Evolutionary conservation across 345 rosid species (phyloP).

Genomic region (Corchorus capsularis): DNA sequence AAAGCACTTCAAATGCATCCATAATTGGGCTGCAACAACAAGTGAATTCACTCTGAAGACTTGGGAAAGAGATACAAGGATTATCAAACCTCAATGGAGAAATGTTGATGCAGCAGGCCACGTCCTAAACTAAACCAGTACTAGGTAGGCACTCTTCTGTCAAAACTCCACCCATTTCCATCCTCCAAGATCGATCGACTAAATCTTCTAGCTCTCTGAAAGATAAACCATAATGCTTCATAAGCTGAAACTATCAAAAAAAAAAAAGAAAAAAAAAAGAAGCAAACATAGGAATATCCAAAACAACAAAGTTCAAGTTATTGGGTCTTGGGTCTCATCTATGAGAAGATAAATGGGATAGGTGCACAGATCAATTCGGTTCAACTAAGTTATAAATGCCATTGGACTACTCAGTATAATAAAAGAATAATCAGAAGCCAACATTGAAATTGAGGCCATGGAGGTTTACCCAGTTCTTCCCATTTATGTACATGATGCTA

Average conservation of each 20-base stretch:
- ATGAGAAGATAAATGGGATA: not conserved
- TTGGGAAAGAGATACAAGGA: slow-evolving; percentile 1
- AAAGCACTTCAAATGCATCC: not conserved
- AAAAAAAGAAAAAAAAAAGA: not conserved
- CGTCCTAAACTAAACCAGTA: slow-evolving; percentile 31
- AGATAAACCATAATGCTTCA: slow-evolving; percentile 14
- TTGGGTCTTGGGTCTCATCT: slow-evolving; percentile 12
- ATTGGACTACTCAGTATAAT: not conserved
- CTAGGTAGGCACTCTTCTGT: slow-evolving; percentile 52
- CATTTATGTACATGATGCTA: not conserved
- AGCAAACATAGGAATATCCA: not conserved
- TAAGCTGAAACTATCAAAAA: slow-evolving; percentile 1
- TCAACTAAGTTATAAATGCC: not conserved
- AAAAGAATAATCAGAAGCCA: slow-evolving; percentile 9
- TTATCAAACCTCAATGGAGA: slow-evolving; percentile 29
- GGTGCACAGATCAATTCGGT: slow-evolving; percentile 6
- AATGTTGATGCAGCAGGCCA: slow-evolving; percentile 9
- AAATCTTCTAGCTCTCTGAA: slow-evolving; percentile 71
- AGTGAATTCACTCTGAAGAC: not conserved
- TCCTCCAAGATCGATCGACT: slow-evolving; percentile 90
- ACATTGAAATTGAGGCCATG: not conserved
- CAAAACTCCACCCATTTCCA: slow-evolving; percentile 85
- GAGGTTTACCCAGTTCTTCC: slow-evolving; percentile 1
- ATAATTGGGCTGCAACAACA: not conserved
- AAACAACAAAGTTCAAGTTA: slow-evolving; percentile 19